Evolutionary conservation across 768 basidiomycete genomes (phyloP), one percentile per base, ranked within the genome.

Genomic region (Lyophyllum shimeji): DNA sequence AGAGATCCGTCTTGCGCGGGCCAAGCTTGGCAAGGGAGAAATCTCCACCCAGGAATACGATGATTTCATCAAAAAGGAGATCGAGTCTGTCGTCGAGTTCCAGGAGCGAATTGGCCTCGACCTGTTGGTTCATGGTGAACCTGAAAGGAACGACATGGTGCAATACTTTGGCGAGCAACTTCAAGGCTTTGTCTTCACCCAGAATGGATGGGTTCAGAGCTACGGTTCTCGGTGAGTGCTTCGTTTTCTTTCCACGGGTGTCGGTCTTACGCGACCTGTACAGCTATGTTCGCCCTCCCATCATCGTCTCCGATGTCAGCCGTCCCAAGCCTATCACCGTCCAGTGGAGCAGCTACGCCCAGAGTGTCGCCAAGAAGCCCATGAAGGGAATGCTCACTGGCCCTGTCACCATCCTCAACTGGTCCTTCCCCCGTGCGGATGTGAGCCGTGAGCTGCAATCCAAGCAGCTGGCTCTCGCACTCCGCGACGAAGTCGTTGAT

Each of bases 351-450:
- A 84, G 85, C 67, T 98, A 96, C 74, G 97, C 97, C 52, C 97
- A 98, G 80, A 94, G 90, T 69, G 69, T 98, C 67, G 92, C 95
- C 64, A 77, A 83, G 70, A 87, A 85, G 73, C 97, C 95, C 65
- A 95, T 99, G 93, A 99, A 99, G 87, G 96, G 96, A 64, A 98
- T 98, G 97, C 82, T 98, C 54, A 95, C 96, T 54, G 96, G 96
- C 60, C 95, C 95, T 18, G 95, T 98, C 72, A 95, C 94, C 59
- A 97, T 99, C 76, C 86, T 98, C 75, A 98, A 98, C 84, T 99
- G 97, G 97, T 98, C 97, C 31, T 99, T 99, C 95, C 97, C 97
- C 68, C 96, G 97, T 74, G 93, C 93, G 63, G 97, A 99, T 71
- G 90, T 98, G 63, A 85, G 90, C 52, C 92, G 93, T 70, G 96